A percentile compares a stretch with the other conserved stretches of the same genome.
Evolutionary conservation across 805 yeast genomes (phyloP).

Genomic region (Hanseniaspora occidentalis): DNA sequence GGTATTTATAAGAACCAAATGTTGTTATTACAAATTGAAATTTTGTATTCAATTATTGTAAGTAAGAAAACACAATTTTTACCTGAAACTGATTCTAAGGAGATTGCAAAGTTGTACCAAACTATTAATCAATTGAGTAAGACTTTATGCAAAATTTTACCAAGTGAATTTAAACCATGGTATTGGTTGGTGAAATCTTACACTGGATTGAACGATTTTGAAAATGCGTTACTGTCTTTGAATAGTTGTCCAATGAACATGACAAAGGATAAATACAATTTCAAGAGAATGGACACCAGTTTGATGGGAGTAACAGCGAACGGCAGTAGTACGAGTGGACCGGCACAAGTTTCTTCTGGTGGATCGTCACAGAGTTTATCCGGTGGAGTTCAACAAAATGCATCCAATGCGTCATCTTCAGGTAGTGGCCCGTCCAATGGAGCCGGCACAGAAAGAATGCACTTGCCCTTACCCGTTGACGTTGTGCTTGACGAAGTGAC

Average conservation of each 20-base stretch:
- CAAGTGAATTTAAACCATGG: slow-evolving; percentile 72
- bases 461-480: slow-evolving; percentile 66
- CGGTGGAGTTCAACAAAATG: no score
- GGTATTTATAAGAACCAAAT: slow-evolving; percentile 7
- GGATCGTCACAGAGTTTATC: no score
- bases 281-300: slow-evolving; percentile 45
- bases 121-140: neutral
- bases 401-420: no score
- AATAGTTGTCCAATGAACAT: slow-evolving; percentile 73
- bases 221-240: slow-evolving; percentile 56
- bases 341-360: no score
- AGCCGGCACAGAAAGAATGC: slow-evolving; percentile 30
- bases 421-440: no score
- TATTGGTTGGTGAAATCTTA: slow-evolving; percentile 50
- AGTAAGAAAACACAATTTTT: neutral
- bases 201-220: slow-evolving; percentile 50
- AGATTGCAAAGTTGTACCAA: neutral
- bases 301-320: slow-evolving; percentile 34
- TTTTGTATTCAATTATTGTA: slow-evolving; percentile 1
- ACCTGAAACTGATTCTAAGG: neutral
- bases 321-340: no score
- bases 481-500: slow-evolving; percentile 60
- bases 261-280: slow-evolving; percentile 50
- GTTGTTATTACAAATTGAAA: slow-evolving; percentile 2
- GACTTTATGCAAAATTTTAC: slow-evolving; percentile 41